These are phyloP conservation scores for Pseudofabraea citricarpa DNA, from an alignment of 2,329 filamentous ascomycete species.

Conservation along the genomic window DNA sequence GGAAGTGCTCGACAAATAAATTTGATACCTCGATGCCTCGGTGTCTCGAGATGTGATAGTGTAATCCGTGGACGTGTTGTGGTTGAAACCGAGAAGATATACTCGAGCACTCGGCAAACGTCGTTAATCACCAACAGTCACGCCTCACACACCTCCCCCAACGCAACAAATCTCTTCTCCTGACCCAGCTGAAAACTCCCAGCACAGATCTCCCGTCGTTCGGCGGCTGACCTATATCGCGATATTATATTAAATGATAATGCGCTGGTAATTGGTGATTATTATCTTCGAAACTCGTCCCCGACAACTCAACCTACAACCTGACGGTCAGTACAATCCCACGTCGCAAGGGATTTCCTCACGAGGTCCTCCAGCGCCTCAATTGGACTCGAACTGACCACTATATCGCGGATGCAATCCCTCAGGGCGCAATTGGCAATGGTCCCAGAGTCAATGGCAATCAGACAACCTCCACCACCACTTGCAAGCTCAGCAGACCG, in stretches of 20 bases:
- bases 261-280: too few species aligned
- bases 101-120: neutral
- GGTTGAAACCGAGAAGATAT: neutral
- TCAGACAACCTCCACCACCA: conserved; percentile 14
- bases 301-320: too few species aligned
- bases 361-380: conserved; percentile 11
- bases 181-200: too few species aligned
- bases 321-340: conserved; percentile 1
- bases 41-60: neutral
- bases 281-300: too few species aligned
- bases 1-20: too few species aligned
- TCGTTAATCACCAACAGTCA: neutral
- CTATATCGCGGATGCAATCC: conserved; percentile 25
- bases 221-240: too few species aligned
- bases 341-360: conserved; percentile 8
- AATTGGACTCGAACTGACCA: conserved; percentile 26
- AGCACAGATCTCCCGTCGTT: too few species aligned
- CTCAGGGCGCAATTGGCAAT: conserved; percentile 16
- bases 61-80: neutral
- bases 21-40: neutral
- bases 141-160: too few species aligned
- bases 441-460: conserved; percentile 18
- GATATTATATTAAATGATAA: too few species aligned
- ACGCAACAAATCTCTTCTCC: too few species aligned
- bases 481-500: conserved; percentile 18